Evolutionary conservation across 2,329 filamentous ascomycete species (phyloP).

Genomic region (Diaporthe ilicicola): DNA sequence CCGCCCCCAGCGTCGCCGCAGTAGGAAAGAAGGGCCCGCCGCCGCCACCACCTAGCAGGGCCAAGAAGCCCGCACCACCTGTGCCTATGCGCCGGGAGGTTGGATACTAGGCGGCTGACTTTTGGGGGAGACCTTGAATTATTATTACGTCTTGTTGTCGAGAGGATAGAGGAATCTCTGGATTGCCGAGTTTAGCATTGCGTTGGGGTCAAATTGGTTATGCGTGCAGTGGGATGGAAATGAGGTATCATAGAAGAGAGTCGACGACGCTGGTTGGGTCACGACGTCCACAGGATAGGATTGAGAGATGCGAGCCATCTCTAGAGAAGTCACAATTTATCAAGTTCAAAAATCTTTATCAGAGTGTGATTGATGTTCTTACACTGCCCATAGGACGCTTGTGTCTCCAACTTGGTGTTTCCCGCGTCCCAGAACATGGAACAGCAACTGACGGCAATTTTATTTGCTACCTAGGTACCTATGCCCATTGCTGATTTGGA

Average conservation of each 20-base stretch:
- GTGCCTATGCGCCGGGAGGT: slow-evolving; percentile 52
- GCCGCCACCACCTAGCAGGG: slow-evolving; percentile 55
- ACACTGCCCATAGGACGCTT: no score
- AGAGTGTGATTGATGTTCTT: no score
- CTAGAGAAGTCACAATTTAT: not conserved
- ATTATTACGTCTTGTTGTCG: not conserved
- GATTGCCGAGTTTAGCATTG: not conserved
- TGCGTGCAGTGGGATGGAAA: not conserved
- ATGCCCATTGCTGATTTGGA: no score
- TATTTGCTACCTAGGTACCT: no score
- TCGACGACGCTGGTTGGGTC: not conserved
- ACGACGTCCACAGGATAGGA: not conserved
- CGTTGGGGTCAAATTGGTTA: not conserved
- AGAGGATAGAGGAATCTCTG: not conserved
- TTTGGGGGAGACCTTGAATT: no score
- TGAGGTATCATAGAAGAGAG: not conserved
- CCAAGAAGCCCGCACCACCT: slow-evolving; percentile 65
- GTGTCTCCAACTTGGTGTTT: no score
- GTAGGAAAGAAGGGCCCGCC: slow-evolving; percentile 49
- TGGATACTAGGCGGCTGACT: slow-evolving; percentile 37
- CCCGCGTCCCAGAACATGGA: no score
- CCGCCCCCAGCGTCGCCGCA: slow-evolving; percentile 40
- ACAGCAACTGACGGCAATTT: no score
- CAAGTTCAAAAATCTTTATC: not conserved
- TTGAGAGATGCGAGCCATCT: slow-evolving; percentile 2